These are phyloP conservation scores for Amanita fuliginea DNA, from an alignment of 768 basidiomycete species.

Conservation along the genomic window DNA sequence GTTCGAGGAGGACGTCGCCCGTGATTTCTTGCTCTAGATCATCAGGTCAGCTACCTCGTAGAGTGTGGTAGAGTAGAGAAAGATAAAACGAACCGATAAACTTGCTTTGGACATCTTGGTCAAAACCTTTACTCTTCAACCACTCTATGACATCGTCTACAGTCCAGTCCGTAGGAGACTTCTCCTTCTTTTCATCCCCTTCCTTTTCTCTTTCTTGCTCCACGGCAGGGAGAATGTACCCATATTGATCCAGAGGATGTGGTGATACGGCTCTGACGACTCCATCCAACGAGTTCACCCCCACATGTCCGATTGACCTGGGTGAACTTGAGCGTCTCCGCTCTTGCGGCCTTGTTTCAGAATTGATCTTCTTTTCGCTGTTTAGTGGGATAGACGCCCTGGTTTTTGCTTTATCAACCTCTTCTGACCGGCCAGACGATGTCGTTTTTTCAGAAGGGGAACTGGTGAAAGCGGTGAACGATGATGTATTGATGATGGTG, in stretches of 20 bases:
- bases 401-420: not conserved
- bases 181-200: slow-evolving; percentile 18
- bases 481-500: not conserved
- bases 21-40: slow-evolving; percentile 92
- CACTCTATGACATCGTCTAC: slow-evolving; percentile 87
- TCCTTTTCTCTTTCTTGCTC: slow-evolving; percentile 1
- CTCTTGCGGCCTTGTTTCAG: not conserved
- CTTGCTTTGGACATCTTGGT: slow-evolving; percentile 69
- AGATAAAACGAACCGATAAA: slow-evolving; percentile 62
- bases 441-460: not conserved
- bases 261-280: slow-evolving; percentile 4
- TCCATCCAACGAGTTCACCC: not conserved
- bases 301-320: not conserved
- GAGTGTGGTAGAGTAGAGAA: not conserved
- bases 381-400: not conserved
- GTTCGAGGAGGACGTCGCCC: slow-evolving; percentile 91
- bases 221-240: too few species aligned
- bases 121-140: slow-evolving; percentile 78
- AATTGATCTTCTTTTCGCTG: not conserved
- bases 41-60: not conserved
- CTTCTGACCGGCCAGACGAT: not conserved
- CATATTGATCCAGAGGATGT: not conserved
- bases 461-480: not conserved
- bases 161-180: slow-evolving; percentile 64
- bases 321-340: slow-evolving; percentile 2